Conservation (phyloP, 768 basidiomycete genomes). For the Termitomyces sp. region DNA sequence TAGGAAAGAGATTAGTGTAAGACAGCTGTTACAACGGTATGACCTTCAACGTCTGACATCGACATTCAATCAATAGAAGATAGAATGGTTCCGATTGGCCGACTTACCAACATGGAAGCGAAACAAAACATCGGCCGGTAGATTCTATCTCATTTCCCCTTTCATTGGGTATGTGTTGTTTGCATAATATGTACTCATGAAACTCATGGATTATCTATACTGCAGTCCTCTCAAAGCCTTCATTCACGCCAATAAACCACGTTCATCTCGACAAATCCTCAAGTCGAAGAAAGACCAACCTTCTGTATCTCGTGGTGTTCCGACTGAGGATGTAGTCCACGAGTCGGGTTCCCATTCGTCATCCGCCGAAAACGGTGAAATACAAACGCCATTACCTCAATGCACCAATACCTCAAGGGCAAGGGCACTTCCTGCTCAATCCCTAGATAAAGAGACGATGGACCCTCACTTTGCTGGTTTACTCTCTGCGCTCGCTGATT, state of each 20-base stretch:
- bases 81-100: conserved; percentile 88
- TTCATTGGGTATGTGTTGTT: conserved; percentile 68
- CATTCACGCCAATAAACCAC: conserved; percentile 59
- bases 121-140: conserved; percentile 61
- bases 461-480: conserved; percentile 72
- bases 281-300: conserved; percentile 19
- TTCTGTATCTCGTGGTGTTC: background rate
- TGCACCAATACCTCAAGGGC: conserved; percentile 37
- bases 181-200: background rate
- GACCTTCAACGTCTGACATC: conserved; percentile 12
- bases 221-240: conserved; percentile 59
- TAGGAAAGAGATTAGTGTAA: conserved; percentile 95
- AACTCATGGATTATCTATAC: conserved; percentile 5
- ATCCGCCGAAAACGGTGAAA: conserved; percentile 53
- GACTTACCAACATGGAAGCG: conserved; percentile 94
- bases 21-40: conserved; percentile 15
- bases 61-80: conserved; percentile 53
- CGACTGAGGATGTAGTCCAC: conserved; percentile 32
- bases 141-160: conserved; percentile 93
- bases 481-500: conserved; percentile 55
- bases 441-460: conserved; percentile 32
- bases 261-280: conserved; percentile 31
- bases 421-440: conserved; percentile 23
- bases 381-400: conserved; percentile 59
- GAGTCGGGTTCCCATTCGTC: conserved; percentile 68